These are phyloP conservation scores for Scenedesmus sp. DNA, from an alignment of 163 green algal genomes.

Conservation along the genomic window DNA sequence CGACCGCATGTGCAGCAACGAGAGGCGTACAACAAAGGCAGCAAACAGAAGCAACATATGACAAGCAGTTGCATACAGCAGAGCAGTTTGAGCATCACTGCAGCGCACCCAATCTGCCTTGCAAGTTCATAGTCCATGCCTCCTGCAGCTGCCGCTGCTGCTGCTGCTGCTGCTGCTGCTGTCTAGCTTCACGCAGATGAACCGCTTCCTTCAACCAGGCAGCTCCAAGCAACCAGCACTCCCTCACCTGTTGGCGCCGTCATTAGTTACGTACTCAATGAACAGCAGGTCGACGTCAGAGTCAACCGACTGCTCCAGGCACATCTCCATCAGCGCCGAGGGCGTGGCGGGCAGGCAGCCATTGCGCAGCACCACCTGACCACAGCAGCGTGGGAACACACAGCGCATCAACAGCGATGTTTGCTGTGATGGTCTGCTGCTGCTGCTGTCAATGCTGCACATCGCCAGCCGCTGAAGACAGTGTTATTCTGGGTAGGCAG, in stretches of 20 bases:
- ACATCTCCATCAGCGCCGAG: conserved; percentile 46
- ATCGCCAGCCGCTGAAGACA: not conserved
- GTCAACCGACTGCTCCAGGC: conserved; percentile 45
- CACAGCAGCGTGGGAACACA: too few relatives aligned
- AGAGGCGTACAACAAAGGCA: not conserved
- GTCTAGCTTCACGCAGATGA: too few relatives aligned
- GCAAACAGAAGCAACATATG: not conserved
- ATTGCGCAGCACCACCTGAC: conserved; percentile 28
- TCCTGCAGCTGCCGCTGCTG: not conserved
- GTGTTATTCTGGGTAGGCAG: too few relatives aligned
- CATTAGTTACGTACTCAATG: conserved; percentile 47
- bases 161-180: too few relatives aligned
- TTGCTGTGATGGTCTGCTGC: not conserved
- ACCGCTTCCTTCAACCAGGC: too few relatives aligned
- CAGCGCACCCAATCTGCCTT: not conserved
- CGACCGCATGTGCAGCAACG: not conserved
- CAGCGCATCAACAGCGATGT: not conserved
- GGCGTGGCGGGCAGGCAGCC: conserved; percentile 45
- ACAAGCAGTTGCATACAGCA: not conserved
- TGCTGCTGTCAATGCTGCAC: not conserved
- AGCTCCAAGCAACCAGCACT: not conserved
- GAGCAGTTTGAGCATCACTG: not conserved
- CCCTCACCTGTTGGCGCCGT: conserved; percentile 30
- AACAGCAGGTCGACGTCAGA: conserved; percentile 48
- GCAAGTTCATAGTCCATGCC: too few relatives aligned